Percentiles rank a stretch among this genome's conserved stretches.
phyloP scores from a whole-genome alignment of 1,139 yeast species.

The Geotrichum cucujoidarum region DNA sequence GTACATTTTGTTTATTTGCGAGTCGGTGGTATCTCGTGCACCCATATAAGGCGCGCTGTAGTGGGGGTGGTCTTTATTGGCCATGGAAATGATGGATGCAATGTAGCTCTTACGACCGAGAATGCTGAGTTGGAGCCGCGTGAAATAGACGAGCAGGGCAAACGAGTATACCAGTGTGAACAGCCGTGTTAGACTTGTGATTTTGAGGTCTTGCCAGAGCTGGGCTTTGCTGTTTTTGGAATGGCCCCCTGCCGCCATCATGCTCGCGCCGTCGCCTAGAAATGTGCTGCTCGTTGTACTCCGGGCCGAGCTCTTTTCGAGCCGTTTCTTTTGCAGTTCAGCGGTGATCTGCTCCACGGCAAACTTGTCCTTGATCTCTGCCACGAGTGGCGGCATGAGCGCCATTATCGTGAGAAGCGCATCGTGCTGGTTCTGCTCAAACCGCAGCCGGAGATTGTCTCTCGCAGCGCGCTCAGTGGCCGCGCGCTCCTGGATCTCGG shows the following conservation, averaged over 20 bases:
- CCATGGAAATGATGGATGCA: conserved; percentile 57
- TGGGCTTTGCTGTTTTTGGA: conserved; percentile 54
- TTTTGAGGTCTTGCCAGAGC: conserved; percentile 79
- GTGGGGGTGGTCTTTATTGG: conserved; percentile 27
- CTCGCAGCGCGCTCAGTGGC: conserved; percentile 72
- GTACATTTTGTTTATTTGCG: conserved; percentile 68
- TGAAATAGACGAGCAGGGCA: conserved; percentile 65
- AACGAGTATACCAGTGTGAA: conserved; percentile 66
- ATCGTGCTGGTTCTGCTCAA: conserved; percentile 89
- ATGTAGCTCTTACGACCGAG: conserved; percentile 82
- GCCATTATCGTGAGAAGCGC: conserved; percentile 81
- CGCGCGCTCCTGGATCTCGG: conserved; percentile 62
- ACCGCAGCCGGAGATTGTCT: conserved; percentile 53
- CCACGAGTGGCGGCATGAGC: conserved; percentile 68
- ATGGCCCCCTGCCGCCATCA: too few relatives aligned
- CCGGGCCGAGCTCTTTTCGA: conserved; percentile 26
- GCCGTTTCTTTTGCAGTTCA: conserved; percentile 60
- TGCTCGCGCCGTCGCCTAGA: conserved; percentile 9
- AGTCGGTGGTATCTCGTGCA: conserved; percentile 24
- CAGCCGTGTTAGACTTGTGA: conserved; percentile 65
- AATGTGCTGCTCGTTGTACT: conserved; percentile 23
- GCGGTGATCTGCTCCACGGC: conserved; percentile 73
- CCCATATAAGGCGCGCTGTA: conserved; percentile 6
- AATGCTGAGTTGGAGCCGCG: conserved; percentile 81
- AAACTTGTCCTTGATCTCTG: conserved; percentile 56